phyloP scores from a whole-genome alignment of 306 rosid genomes.

The Cyamopsis tetragonoloba region DNA sequence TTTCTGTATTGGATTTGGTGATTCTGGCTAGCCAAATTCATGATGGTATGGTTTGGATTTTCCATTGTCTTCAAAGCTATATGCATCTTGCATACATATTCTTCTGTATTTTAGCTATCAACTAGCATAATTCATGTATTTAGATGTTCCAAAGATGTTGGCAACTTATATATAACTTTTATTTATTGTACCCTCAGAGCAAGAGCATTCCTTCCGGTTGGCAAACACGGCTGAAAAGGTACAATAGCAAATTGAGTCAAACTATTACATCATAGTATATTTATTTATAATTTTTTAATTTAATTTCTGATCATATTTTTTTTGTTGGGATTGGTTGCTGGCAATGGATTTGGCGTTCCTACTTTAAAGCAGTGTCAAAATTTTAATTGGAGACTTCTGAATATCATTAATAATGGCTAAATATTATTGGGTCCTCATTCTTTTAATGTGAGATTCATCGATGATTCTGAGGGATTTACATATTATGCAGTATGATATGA shows the following conservation, averaged over 20 bases:
- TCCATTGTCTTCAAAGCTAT: neutral
- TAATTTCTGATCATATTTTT: neutral
- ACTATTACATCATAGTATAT: constrained; percentile 4
- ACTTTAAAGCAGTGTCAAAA: neutral
- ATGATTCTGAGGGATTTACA: constrained; percentile 1
- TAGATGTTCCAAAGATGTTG: neutral
- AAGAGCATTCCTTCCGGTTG: constrained; percentile 41
- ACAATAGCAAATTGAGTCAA: constrained; percentile 8
- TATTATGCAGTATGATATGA: neutral
- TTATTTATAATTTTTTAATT: constrained; percentile 1
- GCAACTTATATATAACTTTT: constrained; percentile 17
- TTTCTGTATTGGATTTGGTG: neutral
- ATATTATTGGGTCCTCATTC: neutral
- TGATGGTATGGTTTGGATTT: neutral
- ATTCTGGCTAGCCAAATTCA: neutral
- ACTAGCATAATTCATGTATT: neutral
- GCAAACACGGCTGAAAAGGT: constrained; percentile 63
- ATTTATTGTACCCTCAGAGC: constrained; percentile 43
- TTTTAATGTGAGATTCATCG: constrained; percentile 17
- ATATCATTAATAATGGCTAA: neutral
- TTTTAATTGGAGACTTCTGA: neutral
- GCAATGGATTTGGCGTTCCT: neutral
- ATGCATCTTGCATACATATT: neutral
- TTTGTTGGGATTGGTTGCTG: neutral
- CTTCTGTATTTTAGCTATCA: neutral